These are phyloP conservation scores for Meripilus lineatus DNA, from an alignment of 1,284 basidiomycete species.

Conservation along the genomic window DNA sequence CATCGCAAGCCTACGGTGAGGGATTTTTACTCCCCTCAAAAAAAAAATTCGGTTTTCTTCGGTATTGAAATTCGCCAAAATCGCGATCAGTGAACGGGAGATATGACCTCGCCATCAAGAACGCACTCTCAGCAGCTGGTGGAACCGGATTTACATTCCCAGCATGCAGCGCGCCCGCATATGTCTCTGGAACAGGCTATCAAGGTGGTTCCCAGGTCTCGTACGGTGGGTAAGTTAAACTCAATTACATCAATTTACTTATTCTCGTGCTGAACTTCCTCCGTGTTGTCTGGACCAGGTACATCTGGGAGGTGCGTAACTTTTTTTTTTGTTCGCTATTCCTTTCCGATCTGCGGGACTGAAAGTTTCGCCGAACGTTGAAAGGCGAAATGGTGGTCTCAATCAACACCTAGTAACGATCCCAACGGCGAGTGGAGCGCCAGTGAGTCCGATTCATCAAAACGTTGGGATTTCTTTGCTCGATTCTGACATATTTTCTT, in stretches of 20 bases:
- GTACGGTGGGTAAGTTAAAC: constrained; percentile 42
- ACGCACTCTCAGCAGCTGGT: constrained; percentile 52
- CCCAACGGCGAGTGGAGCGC: constrained; percentile 59
- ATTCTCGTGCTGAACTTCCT: neutral
- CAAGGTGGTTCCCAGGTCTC: constrained; percentile 48
- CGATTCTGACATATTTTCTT: constrained; percentile 4
- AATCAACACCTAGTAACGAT: constrained; percentile 42
- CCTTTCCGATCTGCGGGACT: no score
- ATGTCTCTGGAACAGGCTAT: constrained; percentile 45
- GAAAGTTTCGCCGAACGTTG: constrained; percentile 1
- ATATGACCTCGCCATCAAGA: constrained; percentile 59
- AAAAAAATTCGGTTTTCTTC: neutral
- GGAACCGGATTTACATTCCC: constrained; percentile 65
- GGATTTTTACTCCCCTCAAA: no score
- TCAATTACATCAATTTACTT: neutral
- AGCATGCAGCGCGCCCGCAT: constrained; percentile 52
- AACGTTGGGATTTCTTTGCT: no score
- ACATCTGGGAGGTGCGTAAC: constrained; percentile 60
- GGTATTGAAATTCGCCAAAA: neutral
- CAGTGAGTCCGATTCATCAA: constrained; percentile 45
- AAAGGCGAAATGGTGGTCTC: constrained; percentile 59
- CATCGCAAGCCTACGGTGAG: constrained; percentile 61
- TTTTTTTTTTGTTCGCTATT: no score
- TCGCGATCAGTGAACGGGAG: constrained; percentile 45
- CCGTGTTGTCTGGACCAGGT: constrained; percentile 35